Percentiles rank a stretch among this genome's conserved stretches.
Evolutionary conservation across 108 stramenopile species (phyloP).

Genomic region (Stephanodiscus triporus): DNA sequence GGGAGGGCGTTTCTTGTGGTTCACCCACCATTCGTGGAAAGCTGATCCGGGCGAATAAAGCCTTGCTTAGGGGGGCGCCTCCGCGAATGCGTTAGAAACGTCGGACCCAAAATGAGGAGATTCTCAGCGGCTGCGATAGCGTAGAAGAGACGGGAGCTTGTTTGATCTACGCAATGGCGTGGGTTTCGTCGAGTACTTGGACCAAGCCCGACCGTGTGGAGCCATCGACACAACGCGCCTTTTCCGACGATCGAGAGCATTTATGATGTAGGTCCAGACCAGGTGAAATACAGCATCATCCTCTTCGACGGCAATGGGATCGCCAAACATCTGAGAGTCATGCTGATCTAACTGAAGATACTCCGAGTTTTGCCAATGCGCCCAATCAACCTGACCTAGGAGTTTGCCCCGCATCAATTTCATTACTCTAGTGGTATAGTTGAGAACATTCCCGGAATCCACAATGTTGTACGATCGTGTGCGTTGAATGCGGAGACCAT

Average conservation of each 20-base stretch:
- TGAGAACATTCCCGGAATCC: neutral
- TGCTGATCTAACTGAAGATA: neutral
- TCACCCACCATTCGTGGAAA: slow-evolving; percentile 37
- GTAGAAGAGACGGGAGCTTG: slow-evolving; percentile 28
- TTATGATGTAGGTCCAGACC: neutral
- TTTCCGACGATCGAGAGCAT: neutral
- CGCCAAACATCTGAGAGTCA: neutral
- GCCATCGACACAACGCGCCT: neutral
- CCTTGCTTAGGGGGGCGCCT: slow-evolving; percentile 21
- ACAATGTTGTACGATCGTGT: too few species aligned
- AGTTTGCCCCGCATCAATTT: neutral
- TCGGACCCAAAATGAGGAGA: slow-evolving; percentile 32
- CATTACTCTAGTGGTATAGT: neutral
- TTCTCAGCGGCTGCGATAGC: slow-evolving; percentile 33
- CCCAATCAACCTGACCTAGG: neutral
- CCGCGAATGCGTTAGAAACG: slow-evolving; percentile 48
- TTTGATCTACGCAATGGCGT: slow-evolving; percentile 35
- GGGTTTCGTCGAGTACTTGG: neutral
- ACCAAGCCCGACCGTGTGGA: neutral
- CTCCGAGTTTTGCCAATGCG: neutral
- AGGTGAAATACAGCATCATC: neutral
- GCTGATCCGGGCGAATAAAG: slow-evolving; percentile 39
- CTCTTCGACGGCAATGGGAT: neutral
- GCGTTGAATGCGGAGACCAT: neutral
- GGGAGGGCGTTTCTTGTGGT: slow-evolving; percentile 6